phyloP scores from a whole-genome alignment of 1,284 basidiomycete species.

The Neotropicomus parvogracilis region DNA sequence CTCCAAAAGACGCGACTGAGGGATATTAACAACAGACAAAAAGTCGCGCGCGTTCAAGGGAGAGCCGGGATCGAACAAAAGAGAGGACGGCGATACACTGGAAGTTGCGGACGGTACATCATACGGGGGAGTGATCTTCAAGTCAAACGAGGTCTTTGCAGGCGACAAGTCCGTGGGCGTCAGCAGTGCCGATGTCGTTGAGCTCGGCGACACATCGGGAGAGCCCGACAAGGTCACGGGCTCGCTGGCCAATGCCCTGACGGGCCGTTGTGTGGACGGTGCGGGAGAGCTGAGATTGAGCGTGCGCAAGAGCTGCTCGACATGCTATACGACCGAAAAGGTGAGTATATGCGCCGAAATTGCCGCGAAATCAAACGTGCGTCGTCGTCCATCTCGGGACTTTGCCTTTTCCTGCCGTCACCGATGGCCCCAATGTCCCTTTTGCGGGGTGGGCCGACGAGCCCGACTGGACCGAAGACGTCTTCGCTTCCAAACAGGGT shows the following conservation, averaged over 20 bases:
- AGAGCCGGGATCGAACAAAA: conserved; percentile 44
- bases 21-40: conserved; percentile 32
- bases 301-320: conserved; percentile 71
- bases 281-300: conserved; percentile 71
- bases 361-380: conserved; percentile 36
- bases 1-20: conserved; percentile 30
- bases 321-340: conserved; percentile 47
- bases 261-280: conserved; percentile 44
- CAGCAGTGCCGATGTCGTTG: conserved; percentile 58
- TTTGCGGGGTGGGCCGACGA: conserved; percentile 38
- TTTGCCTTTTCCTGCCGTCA: conserved; percentile 64
- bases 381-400: conserved; percentile 51
- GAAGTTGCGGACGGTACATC: conserved; percentile 39
- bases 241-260: conserved; percentile 38
- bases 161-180: conserved; percentile 70
- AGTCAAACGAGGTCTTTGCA: conserved; percentile 50
- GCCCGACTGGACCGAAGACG: conserved; percentile 62
- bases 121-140: conserved; percentile 50
- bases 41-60: conserved; percentile 39
- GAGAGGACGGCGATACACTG: conserved; percentile 33
- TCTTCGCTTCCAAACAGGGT: conserved; percentile 45
- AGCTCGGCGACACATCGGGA: conserved; percentile 65
- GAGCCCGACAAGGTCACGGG: conserved; percentile 46
- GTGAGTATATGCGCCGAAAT: conserved; percentile 32
- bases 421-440: conserved; percentile 68